Percentiles rank a stretch among this genome's conserved stretches.
phyloP scores from a whole-genome alignment of 768 basidiomycete species.

The Guyanaporus albipodus region DNA sequence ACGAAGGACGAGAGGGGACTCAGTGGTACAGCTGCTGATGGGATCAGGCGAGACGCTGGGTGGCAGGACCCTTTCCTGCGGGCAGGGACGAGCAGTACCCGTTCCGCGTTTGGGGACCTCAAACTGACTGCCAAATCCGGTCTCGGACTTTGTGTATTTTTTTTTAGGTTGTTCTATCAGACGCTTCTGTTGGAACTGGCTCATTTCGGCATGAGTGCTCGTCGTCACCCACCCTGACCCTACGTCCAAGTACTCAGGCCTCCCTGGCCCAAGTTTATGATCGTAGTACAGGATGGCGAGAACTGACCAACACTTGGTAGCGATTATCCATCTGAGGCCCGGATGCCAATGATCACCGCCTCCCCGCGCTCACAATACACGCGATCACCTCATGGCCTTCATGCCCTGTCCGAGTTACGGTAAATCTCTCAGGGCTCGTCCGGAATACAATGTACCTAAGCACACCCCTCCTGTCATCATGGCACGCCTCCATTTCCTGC shows the following conservation, averaged over 20 bases:
- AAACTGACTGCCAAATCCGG: conserved; percentile 19
- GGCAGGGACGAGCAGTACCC: not conserved
- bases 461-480: not conserved
- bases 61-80: conserved; percentile 1
- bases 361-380: conserved; percentile 16
- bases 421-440: conserved; percentile 6
- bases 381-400: conserved; percentile 27
- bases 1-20: conserved; percentile 1
- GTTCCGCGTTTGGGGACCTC: conserved; percentile 18
- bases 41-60: conserved; percentile 9
- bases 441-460: conserved; percentile 3
- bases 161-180: conserved; percentile 21
- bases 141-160: no score
- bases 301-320: conserved; percentile 18
- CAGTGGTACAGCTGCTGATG: conserved; percentile 4
- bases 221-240: no score
- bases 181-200: conserved; percentile 31
- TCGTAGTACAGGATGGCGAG: no score
- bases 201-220: conserved; percentile 5
- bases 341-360: conserved; percentile 17
- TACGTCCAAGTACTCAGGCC: no score
- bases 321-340: conserved; percentile 4
- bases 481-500: conserved; percentile 15
- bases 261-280: conserved; percentile 19
- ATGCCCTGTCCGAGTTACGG: conserved; percentile 2